Evolutionary conservation across 2,329 filamentous ascomycete species (phyloP).

Genomic region (Xenoacremonium recifei): DNA sequence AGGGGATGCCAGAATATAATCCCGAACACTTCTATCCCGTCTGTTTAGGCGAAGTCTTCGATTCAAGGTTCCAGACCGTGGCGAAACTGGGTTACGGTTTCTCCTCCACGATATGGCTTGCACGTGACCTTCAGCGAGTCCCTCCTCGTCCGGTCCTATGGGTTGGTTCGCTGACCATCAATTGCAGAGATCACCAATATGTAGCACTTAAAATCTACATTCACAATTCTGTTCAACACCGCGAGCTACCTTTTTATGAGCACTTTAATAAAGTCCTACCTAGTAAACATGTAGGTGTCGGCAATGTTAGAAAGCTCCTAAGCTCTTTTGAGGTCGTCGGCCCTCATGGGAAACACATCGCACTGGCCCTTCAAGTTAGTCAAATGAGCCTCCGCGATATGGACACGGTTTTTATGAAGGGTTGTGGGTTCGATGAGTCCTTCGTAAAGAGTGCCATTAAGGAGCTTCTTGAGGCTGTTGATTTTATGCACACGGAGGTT

Average conservation of each 20-base stretch:
- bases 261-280: constrained; percentile 1
- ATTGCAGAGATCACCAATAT: constrained; percentile 24
- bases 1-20: constrained; percentile 33
- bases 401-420: constrained; percentile 23
- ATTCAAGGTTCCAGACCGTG: constrained; percentile 32
- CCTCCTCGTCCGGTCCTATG: constrained; percentile 4
- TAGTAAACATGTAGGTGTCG: constrained; percentile 8
- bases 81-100: constrained; percentile 40
- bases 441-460: constrained; percentile 30
- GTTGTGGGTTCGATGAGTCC: constrained; percentile 21
- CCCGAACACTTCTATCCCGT: constrained; percentile 35
- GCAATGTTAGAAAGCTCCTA: constrained; percentile 18
- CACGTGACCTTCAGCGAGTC: constrained; percentile 33
- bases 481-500: constrained; percentile 34
- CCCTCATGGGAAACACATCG: constrained; percentile 18
- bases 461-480: constrained; percentile 31
- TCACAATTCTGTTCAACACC: constrained; percentile 19
- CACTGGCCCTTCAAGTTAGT: constrained; percentile 20
- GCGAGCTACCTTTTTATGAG: constrained; percentile 13
- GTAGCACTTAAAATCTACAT: constrained; percentile 32
- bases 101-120: constrained; percentile 41
- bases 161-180: neutral
- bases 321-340: constrained; percentile 18
- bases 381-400: constrained; percentile 34
- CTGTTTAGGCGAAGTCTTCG: constrained; percentile 35